Evolutionary conservation across 192 early-diverging fungal genomes (phyloP).

Genomic region (Dispira parvispora): DNA sequence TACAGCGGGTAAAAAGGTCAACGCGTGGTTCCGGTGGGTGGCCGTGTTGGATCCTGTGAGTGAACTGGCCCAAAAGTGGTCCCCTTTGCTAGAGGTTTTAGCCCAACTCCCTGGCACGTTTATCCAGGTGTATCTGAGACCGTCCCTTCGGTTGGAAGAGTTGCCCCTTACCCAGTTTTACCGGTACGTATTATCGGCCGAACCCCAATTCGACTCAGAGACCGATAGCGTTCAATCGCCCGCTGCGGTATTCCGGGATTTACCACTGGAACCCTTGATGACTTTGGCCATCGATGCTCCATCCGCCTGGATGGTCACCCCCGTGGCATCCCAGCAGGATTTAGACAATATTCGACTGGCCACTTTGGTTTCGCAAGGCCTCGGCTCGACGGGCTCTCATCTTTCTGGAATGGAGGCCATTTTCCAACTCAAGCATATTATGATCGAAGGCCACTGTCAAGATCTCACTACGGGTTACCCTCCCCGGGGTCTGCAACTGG

Average conservation of each 20-base stretch:
- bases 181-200: conserved; percentile 55
- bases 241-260: conserved; percentile 44
- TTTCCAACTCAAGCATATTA: conserved; percentile 65
- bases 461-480: conserved; percentile 51
- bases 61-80: conserved; percentile 61
- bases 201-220: conserved; percentile 42
- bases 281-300: conserved; percentile 83
- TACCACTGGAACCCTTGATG: conserved; percentile 65
- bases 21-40: conserved; percentile 21
- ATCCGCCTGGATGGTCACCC: conserved; percentile 76
- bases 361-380: conserved; percentile 13
- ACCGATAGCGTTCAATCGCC: conserved; percentile 19
- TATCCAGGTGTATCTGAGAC: conserved; percentile 54
- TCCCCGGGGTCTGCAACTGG: conserved; percentile 80
- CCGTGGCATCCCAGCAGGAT: conserved; percentile 64
- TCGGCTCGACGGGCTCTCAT: conserved; percentile 7
- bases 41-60: conserved; percentile 65
- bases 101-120: conserved; percentile 40
- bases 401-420: conserved; percentile 24
- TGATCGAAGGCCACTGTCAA: conserved; percentile 80
- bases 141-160: conserved; percentile 30
- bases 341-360: conserved; percentile 80
- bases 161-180: conserved; percentile 80
- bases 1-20: too few species aligned
- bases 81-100: conserved; percentile 50